Percentiles rank a stretch among this genome's conserved stretches.
Conservation (phyloP, 495 filamentous ascomycete species). For the Penicillium nucicola region DNA sequence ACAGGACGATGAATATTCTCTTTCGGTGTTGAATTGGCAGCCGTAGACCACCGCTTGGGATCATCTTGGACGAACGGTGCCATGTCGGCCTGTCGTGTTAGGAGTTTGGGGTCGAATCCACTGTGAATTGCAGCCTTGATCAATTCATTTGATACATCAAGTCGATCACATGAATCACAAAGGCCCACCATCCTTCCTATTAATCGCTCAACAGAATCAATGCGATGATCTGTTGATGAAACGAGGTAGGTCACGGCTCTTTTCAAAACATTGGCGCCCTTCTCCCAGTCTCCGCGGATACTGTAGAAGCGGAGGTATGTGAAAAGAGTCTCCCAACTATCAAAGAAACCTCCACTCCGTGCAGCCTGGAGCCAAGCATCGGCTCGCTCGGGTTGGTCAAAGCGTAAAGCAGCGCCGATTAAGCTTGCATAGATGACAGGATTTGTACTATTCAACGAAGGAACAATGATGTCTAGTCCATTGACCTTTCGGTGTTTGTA, state of each 20-base stretch:
- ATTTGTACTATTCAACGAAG: slow-evolving; percentile 33
- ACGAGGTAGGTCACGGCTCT: slow-evolving; percentile 35
- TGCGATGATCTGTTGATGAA: slow-evolving; percentile 29
- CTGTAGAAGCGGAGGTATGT: slow-evolving; percentile 41
- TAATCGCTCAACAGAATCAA: slow-evolving; percentile 28
- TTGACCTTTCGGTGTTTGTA: slow-evolving; percentile 30
- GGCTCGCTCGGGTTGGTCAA: slow-evolving; percentile 43
- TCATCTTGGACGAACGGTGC: slow-evolving; percentile 21
- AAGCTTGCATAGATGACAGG: slow-evolving; percentile 34
- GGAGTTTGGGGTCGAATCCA: slow-evolving; percentile 31
- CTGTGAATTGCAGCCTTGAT: slow-evolving; percentile 37
- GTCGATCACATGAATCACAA: slow-evolving; percentile 32
- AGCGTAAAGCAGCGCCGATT: slow-evolving; percentile 36
- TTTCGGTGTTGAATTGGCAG: slow-evolving; percentile 13
- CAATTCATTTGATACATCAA: slow-evolving; percentile 29
- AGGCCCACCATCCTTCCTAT: slow-evolving; percentile 39
- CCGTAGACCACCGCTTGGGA: slow-evolving; percentile 25
- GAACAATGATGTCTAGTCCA: slow-evolving; percentile 35
- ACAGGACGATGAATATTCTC: slow-evolving; percentile 17
- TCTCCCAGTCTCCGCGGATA: slow-evolving; percentile 38
- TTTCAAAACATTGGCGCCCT: slow-evolving; percentile 29
- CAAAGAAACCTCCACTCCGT: slow-evolving; percentile 36
- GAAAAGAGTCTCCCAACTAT: slow-evolving; percentile 36
- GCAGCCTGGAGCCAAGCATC: slow-evolving; percentile 42
- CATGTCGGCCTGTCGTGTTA: slow-evolving; percentile 27